Evolutionary conservation across 345 rosid genomes (phyloP).

Genomic region (Populus alba): DNA sequence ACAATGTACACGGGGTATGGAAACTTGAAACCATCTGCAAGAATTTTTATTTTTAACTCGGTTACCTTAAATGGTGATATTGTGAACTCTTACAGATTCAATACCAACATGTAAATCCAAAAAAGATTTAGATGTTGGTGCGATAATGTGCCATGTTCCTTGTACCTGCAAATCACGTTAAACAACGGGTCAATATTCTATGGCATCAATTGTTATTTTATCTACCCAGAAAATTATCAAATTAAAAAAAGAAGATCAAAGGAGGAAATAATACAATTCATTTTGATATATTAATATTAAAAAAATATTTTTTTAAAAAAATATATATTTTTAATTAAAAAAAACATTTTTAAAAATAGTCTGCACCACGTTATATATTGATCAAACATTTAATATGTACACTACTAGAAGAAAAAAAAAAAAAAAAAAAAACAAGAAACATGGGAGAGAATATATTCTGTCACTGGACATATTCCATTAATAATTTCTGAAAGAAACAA

Average conservation of each 20-base stretch:
- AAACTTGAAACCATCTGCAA: slow-evolving; percentile 34
- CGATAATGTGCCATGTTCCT: neutral
- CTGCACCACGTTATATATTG: too few relatives aligned
- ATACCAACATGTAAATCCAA: slow-evolving; percentile 15
- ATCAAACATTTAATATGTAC: too few relatives aligned
- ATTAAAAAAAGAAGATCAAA: neutral
- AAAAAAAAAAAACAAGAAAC: too few relatives aligned
- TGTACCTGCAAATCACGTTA: neutral
- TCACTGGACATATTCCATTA: too few relatives aligned
- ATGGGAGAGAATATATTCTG: too few relatives aligned
- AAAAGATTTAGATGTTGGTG: slow-evolving; percentile 15
- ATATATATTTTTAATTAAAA: too few relatives aligned
- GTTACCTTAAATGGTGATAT: neutral
- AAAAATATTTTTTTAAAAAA: too few relatives aligned
- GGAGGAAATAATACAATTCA: too few relatives aligned
- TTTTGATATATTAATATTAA: too few relatives aligned
- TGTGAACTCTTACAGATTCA: neutral
- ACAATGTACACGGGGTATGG: slow-evolving; percentile 12
- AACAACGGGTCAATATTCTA: neutral
- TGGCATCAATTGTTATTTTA: neutral
- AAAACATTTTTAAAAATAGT: too few relatives aligned
- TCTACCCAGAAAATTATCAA: neutral
- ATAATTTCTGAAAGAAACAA: too few relatives aligned
- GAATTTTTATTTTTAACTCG: neutral
- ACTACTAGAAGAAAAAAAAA: too few relatives aligned